phyloP scores from a whole-genome alignment of 441 rosid species.

The California macrophylla region DNA sequence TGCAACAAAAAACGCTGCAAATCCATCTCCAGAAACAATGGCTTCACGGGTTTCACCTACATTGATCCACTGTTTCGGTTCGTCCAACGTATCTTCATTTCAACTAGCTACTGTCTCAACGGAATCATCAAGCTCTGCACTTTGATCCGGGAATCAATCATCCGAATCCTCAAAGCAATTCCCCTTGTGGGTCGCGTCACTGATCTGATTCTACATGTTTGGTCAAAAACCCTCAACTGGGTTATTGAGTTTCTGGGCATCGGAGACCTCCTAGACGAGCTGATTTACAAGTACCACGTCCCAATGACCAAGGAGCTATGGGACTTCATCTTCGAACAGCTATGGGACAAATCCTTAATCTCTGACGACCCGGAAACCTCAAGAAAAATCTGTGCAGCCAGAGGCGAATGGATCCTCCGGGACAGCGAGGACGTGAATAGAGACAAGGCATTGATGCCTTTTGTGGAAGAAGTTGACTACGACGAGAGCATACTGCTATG shows the following conservation, averaged over 20 bases:
- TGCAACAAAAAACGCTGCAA: slow-evolving; percentile 18
- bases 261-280: slow-evolving; percentile 27
- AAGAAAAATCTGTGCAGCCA: slow-evolving; percentile 33
- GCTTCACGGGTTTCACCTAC: neutral
- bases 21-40: neutral
- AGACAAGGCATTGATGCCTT: slow-evolving; percentile 19
- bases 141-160: neutral
- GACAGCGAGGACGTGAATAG: slow-evolving; percentile 14
- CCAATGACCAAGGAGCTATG: slow-evolving; percentile 38
- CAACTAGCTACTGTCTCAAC: neutral
- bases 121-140: neutral
- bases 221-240: neutral
- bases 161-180: neutral
- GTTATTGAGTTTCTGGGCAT: slow-evolving; percentile 27
- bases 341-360: slow-evolving; percentile 28
- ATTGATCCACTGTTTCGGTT: neutral
- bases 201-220: neutral
- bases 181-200: neutral
- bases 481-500: slow-evolving; percentile 56
- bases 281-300: slow-evolving; percentile 23
- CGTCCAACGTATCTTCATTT: neutral
- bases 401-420: slow-evolving; percentile 39
- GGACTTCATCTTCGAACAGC: slow-evolving; percentile 32
- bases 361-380: slow-evolving; percentile 36
- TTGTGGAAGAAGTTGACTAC: slow-evolving; percentile 28